These are phyloP conservation scores for Cadophora sp. DNA, from an alignment of 2,329 filamentous ascomycete genomes.

Conservation along the genomic window DNA sequence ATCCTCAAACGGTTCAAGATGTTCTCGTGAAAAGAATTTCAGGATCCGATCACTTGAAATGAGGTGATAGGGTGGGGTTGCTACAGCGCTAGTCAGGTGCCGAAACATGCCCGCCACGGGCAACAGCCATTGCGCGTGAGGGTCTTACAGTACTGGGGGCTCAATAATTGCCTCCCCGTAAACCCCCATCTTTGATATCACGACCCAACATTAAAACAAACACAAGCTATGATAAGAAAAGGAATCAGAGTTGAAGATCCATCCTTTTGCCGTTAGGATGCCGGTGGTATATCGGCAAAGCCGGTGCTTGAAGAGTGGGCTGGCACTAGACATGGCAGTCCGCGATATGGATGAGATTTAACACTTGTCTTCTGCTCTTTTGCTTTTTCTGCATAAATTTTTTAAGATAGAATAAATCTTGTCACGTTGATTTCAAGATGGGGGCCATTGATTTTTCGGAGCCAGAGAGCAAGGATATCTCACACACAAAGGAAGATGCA, in stretches of 20 bases:
- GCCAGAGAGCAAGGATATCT: constrained; percentile 15
- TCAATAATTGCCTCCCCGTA: neutral
- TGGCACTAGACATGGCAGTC: neutral
- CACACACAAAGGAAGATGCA: constrained; percentile 8
- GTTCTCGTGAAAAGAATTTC: neutral
- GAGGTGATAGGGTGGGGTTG: constrained; percentile 13
- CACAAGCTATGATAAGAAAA: constrained; percentile 13
- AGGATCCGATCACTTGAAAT: neutral
- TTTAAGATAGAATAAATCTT: no score
- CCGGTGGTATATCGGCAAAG: constrained; percentile 11
- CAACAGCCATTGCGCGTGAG: neutral
- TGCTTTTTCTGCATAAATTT: neutral
- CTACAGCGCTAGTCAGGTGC: neutral
- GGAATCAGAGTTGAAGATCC: constrained; percentile 2
- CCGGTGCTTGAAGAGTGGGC: constrained; percentile 4
- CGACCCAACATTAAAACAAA: neutral
- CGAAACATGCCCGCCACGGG: constrained; percentile 6
- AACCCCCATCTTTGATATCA: constrained; percentile 16
- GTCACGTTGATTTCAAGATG: neutral
- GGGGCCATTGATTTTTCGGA: constrained; percentile 6
- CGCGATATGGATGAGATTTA: neutral
- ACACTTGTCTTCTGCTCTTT: neutral
- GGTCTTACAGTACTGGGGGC: no score
- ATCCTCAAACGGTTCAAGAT: neutral
- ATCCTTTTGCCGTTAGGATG: neutral